phyloP scores from a whole-genome alignment of 495 filamentous ascomycete genomes.

The Saxophila tyrrhenica region DNA sequence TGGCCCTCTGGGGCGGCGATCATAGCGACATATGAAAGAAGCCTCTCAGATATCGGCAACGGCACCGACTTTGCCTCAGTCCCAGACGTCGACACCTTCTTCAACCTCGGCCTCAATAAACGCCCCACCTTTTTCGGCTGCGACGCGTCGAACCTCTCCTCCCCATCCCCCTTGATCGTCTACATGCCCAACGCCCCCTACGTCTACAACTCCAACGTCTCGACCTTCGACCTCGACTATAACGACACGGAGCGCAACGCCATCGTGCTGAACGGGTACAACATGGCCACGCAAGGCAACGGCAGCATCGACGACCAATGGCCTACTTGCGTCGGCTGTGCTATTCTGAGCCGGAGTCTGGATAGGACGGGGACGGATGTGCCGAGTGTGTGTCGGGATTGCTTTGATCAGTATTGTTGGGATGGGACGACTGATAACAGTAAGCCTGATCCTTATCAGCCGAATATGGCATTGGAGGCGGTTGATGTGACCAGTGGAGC shows the following conservation, averaged over 20 bases:
- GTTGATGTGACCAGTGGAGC: constrained; percentile 4
- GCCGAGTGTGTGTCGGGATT: constrained; percentile 56
- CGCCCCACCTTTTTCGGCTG: constrained; percentile 92
- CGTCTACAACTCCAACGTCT: constrained; percentile 56
- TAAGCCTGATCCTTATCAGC: constrained; percentile 5
- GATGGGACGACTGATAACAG: constrained; percentile 51
- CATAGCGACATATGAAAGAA: constrained; percentile 73
- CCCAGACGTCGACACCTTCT: constrained; percentile 74
- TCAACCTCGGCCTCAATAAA: constrained; percentile 75
- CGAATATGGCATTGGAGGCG: constrained; percentile 6
- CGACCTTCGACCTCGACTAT: constrained; percentile 58
- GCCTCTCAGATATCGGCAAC: constrained; percentile 53
- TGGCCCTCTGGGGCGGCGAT: constrained; percentile 86
- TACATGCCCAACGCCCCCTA: constrained; percentile 89
- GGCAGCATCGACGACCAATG: constrained; percentile 59
- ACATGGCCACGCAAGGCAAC: constrained; percentile 73
- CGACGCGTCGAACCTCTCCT: constrained; percentile 54
- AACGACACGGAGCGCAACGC: constrained; percentile 52
- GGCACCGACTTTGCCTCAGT: constrained; percentile 75
- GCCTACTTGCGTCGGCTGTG: constrained; percentile 75
- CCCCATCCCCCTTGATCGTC: constrained; percentile 58
- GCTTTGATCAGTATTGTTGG: constrained; percentile 84
- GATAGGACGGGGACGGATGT: constrained; percentile 52
- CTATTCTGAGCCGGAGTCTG: constrained; percentile 66
- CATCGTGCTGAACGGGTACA: constrained; percentile 74